Evolutionary conservation across 169 alveolate species (phyloP).

Genomic region (Eimeria brunetti): DNA sequence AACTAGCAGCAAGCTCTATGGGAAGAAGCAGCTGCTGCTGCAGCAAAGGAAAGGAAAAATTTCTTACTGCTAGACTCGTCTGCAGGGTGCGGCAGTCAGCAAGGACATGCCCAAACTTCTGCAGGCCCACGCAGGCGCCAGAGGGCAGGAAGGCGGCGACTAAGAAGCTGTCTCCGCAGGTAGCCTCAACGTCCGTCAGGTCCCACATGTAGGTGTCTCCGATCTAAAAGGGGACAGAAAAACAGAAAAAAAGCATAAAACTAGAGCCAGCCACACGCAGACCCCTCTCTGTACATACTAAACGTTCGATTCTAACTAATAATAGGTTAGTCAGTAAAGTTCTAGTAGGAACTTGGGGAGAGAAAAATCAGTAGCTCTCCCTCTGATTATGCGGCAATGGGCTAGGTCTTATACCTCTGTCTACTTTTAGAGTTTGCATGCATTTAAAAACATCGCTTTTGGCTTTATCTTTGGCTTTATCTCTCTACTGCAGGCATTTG

Average conservation of each 20-base stretch:
- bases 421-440: no score
- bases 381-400: no score
- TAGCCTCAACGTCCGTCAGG: conserved; percentile 32
- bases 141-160: conserved; percentile 55
- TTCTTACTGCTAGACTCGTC: conserved; percentile 27
- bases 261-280: not conserved
- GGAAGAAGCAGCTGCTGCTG: not conserved
- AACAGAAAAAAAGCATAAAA: not conserved
- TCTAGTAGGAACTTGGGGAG: no score
- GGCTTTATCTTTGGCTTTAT: not conserved
- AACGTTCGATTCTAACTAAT: no score
- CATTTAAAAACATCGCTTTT: no score
- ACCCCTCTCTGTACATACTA: no score
- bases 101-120: conserved; percentile 57
- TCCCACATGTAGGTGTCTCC: conserved; percentile 63
- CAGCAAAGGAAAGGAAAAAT: not conserved
- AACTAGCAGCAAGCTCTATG: not conserved
- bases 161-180: conserved; percentile 63
- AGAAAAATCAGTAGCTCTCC: no score
- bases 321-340: no score
- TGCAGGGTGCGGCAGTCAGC: conserved; percentile 66
- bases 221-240: not conserved
- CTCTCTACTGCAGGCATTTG: no score
- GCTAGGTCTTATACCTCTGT: no score
- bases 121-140: conserved; percentile 63